Conservation (phyloP, 2,329 filamentous ascomycete species). For the Nemania sp. region DNA sequence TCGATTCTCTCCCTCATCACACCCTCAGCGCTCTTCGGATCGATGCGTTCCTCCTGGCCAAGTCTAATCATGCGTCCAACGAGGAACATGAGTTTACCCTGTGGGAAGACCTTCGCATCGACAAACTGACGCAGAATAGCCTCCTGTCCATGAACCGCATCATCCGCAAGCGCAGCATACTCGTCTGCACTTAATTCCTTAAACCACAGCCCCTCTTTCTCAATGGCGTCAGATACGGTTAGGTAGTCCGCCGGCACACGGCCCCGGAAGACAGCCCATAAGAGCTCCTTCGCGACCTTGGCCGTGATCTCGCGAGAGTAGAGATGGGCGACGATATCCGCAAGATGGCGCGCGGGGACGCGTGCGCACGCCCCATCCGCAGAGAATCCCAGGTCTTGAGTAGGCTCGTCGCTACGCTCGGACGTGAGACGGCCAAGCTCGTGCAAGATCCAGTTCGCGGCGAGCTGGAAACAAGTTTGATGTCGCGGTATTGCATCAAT, state of each 20-base stretch:
- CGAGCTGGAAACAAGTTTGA: slow-evolving; percentile 58
- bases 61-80: slow-evolving; percentile 69
- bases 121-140: slow-evolving; percentile 61
- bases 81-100: slow-evolving; percentile 71
- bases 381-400: slow-evolving; percentile 54
- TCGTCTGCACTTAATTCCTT: slow-evolving; percentile 61
- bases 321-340: slow-evolving; percentile 64
- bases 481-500: slow-evolving; percentile 45
- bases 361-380: slow-evolving; percentile 61
- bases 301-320: slow-evolving; percentile 64
- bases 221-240: slow-evolving; percentile 59
- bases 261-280: slow-evolving; percentile 64
- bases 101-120: slow-evolving; percentile 60
- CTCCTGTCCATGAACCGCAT: slow-evolving; percentile 60
- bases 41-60: slow-evolving; percentile 66
- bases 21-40: slow-evolving; percentile 63
- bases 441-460: slow-evolving; percentile 77
- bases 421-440: slow-evolving; percentile 77
- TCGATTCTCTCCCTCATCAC: slow-evolving; percentile 56
- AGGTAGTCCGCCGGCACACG: slow-evolving; percentile 55
- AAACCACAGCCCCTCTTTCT: slow-evolving; percentile 66
- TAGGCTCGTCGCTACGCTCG: slow-evolving; percentile 55
- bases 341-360: slow-evolving; percentile 61
- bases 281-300: slow-evolving; percentile 69
- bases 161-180: slow-evolving; percentile 61